These are phyloP conservation scores for Pseudozyma pruni DNA, from an alignment of 1,284 basidiomycete genomes.

Conservation along the genomic window DNA sequence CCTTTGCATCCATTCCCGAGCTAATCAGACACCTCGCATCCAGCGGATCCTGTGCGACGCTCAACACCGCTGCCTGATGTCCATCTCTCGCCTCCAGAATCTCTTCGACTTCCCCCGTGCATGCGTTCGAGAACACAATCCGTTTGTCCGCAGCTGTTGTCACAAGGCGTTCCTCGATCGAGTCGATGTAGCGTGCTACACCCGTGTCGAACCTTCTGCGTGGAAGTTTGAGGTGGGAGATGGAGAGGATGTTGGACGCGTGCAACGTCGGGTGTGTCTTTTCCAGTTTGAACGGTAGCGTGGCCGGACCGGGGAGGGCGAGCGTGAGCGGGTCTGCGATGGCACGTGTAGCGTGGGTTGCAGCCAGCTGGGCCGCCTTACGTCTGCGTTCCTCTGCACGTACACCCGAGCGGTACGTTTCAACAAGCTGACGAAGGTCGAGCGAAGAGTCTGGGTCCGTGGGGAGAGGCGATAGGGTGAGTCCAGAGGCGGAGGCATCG, in stretches of 20 bases:
- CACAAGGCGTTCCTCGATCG: slow-evolving; percentile 24
- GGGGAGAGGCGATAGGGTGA: slow-evolving; percentile 6
- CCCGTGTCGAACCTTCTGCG: slow-evolving; percentile 31
- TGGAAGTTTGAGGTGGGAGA: slow-evolving; percentile 32
- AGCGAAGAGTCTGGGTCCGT: neutral
- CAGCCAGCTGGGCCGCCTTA: slow-evolving; percentile 11
- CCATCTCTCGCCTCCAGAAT: slow-evolving; percentile 44
- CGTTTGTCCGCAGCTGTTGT: slow-evolving; percentile 58
- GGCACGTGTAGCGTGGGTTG: slow-evolving; percentile 19
- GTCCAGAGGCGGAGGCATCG: slow-evolving; percentile 24
- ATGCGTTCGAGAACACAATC: slow-evolving; percentile 52
- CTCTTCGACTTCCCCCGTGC: slow-evolving; percentile 53
- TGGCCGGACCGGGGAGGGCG: slow-evolving; percentile 21
- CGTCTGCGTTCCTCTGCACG: slow-evolving; percentile 21
- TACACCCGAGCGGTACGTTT: slow-evolving; percentile 34
- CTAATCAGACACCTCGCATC: slow-evolving; percentile 51
- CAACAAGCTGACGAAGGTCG: slow-evolving; percentile 46
- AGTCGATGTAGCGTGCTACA: slow-evolving; percentile 15
- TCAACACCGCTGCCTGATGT: slow-evolving; percentile 59
- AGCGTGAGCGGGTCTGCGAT: slow-evolving; percentile 38
- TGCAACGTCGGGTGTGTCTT: slow-evolving; percentile 51
- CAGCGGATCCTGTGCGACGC: slow-evolving; percentile 50
- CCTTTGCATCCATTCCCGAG: slow-evolving; percentile 59
- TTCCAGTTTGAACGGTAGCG: slow-evolving; percentile 23
- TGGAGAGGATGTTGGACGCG: slow-evolving; percentile 59